Conservation (phyloP, 2,329 filamentous ascomycete genomes). For the Microcyclospora pomicola region DNA sequence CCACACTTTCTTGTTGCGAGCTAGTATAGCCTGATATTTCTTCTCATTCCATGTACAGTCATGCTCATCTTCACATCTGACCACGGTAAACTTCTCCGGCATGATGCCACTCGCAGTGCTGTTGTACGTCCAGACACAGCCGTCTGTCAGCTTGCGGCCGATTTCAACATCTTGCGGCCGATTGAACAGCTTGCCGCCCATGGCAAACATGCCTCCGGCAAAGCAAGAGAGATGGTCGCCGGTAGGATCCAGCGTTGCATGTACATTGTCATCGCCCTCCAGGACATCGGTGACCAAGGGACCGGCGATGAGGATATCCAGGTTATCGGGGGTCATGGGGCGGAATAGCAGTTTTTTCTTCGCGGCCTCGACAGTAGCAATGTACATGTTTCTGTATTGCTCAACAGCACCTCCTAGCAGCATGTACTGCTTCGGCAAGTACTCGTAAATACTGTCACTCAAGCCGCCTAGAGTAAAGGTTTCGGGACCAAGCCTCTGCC, state of each 20-base stretch:
- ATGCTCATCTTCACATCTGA: slow-evolving; percentile 30
- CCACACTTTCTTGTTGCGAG: slow-evolving; percentile 22
- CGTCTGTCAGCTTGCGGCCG: slow-evolving; percentile 38
- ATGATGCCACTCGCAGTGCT: slow-evolving; percentile 38
- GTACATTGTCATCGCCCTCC: slow-evolving; percentile 27
- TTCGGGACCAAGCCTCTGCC: slow-evolving; percentile 33
- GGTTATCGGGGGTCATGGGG: slow-evolving; percentile 55
- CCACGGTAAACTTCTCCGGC: slow-evolving; percentile 35
- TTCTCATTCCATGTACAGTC: slow-evolving; percentile 31
- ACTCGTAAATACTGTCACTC: slow-evolving; percentile 45
- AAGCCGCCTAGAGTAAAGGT: slow-evolving; percentile 42
- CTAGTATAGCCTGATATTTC: slow-evolving; percentile 21
- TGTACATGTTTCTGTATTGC: slow-evolving; percentile 62
- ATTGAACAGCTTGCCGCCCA: slow-evolving; percentile 40
- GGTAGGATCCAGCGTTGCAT: slow-evolving; percentile 27
- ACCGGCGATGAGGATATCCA: slow-evolving; percentile 62
- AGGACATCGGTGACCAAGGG: slow-evolving; percentile 31
- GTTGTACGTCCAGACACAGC: slow-evolving; percentile 43
- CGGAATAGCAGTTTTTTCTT: slow-evolving; percentile 64
- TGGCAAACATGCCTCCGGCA: slow-evolving; percentile 41
- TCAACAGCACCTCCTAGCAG: slow-evolving; percentile 60
- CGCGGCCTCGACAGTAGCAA: slow-evolving; percentile 51
- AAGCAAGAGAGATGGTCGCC: slow-evolving; percentile 42
- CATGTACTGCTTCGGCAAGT: slow-evolving; percentile 51
- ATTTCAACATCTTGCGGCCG: slow-evolving; percentile 35